phyloP scores from a whole-genome alignment of 139 green algal genomes.

The Mychonastes homosphaera region DNA sequence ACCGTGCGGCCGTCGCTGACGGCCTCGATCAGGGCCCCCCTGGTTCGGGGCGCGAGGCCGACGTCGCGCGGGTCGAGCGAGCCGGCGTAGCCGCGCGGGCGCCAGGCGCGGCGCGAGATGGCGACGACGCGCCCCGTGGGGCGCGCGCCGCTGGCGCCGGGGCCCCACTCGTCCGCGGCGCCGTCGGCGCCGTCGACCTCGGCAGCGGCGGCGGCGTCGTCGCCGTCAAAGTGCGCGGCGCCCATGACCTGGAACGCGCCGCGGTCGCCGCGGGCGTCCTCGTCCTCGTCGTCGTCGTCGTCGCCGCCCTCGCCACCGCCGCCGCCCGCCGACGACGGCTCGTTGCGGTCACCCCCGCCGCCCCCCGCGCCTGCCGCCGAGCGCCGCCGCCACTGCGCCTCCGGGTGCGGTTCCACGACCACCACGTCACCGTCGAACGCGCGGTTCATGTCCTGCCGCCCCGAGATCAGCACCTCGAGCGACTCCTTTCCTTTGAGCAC shows the following conservation, averaged over 20 bases:
- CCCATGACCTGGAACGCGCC: conserved; percentile 47
- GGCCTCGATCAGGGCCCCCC: not conserved
- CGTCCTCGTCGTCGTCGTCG: conserved; percentile 27
- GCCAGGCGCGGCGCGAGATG: conserved; percentile 70
- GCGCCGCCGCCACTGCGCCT: conserved; percentile 53
- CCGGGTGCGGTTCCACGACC: conserved; percentile 68
- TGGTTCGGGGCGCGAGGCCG: not conserved
- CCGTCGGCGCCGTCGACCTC: not conserved
- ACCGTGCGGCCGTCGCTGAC: conserved; percentile 8
- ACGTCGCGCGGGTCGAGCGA: conserved; percentile 36
- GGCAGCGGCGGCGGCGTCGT: not conserved
- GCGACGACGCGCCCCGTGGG: conserved; percentile 67
- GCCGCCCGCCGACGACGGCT: not conserved
- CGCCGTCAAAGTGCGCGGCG: conserved; percentile 39
- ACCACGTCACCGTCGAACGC: conserved; percentile 66
- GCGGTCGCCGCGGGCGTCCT: not conserved
- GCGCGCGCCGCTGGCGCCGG: conserved; percentile 10
- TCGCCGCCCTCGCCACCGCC: conserved; percentile 24
- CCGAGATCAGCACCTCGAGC: conserved; percentile 65
- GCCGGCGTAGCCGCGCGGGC: conserved; percentile 62
- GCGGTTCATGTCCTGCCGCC: conserved; percentile 65
- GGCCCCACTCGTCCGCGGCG: too few species aligned
- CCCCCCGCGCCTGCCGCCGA: conserved; percentile 11
- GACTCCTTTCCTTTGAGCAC: too few species aligned
- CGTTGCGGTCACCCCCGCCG: conserved; percentile 10